Percentiles rank a stretch among this genome's conserved stretches.
Conservation (phyloP, 352 stramenopile genomes). For the Globisporangium uncinulatum region DNA sequence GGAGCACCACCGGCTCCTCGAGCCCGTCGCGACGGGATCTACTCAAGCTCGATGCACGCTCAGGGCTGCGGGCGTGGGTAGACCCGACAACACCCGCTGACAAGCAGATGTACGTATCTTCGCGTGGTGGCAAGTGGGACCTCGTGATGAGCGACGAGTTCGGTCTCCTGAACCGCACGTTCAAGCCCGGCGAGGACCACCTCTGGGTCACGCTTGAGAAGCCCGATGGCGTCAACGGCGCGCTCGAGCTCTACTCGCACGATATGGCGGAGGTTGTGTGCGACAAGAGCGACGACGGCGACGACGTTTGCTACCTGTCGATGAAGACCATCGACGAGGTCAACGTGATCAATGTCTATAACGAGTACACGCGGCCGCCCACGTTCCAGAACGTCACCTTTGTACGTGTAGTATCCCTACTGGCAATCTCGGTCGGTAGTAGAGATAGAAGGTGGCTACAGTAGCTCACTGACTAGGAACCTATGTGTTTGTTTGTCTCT, state of each 20-base stretch:
- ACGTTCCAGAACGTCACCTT: slow-evolving; percentile 44
- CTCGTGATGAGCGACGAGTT: slow-evolving; percentile 78
- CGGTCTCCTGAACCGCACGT: slow-evolving; percentile 34
- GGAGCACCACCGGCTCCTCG: background rate
- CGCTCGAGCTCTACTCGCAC: slow-evolving; percentile 56
- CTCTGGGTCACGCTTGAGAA: slow-evolving; percentile 65
- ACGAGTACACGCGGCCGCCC: slow-evolving; percentile 53
- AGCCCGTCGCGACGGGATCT: slow-evolving; percentile 11
- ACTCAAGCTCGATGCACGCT: slow-evolving; percentile 27
- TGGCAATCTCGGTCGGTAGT: background rate
- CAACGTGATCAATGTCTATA: slow-evolving; percentile 61
- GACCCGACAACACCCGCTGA: slow-evolving; percentile 49
- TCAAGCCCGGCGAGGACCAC: slow-evolving; percentile 47
- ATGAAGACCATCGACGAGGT: slow-evolving; percentile 52
- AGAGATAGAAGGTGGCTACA: background rate
- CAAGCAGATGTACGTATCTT: slow-evolving; percentile 34
- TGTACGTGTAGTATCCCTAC: slow-evolving; percentile 13
- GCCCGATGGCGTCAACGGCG: slow-evolving; percentile 60
- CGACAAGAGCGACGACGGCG: slow-evolving; percentile 18
- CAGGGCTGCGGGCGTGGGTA: slow-evolving; percentile 47
- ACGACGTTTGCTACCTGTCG: slow-evolving; percentile 39
- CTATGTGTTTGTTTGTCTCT: background rate
- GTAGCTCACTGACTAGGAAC: background rate
- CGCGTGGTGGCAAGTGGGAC: slow-evolving; percentile 44
- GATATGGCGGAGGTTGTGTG: slow-evolving; percentile 56